These are phyloP conservation scores for Neurospora hispaniola DNA, from an alignment of 495 filamentous ascomycete species.

Conservation along the genomic window DNA sequence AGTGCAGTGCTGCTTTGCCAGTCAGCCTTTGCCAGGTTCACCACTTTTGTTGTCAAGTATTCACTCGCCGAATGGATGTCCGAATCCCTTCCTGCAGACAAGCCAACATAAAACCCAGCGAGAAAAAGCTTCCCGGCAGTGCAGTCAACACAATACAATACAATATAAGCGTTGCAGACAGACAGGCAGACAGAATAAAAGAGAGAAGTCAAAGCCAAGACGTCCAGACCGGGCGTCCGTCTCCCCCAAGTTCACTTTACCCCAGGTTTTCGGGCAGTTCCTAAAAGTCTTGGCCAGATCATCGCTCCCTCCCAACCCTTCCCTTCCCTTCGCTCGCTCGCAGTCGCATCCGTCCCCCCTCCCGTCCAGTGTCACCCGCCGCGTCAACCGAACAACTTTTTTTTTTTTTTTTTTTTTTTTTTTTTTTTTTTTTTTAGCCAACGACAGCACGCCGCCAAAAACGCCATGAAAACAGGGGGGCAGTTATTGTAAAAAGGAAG, in stretches of 20 bases:
- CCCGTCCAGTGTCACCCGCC: neutral
- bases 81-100: too few species aligned
- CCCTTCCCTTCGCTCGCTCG: neutral
- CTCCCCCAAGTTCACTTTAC: neutral
- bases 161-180: too few species aligned
- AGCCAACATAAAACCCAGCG: too few species aligned
- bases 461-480: neutral
- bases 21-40: neutral
- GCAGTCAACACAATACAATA: too few species aligned
- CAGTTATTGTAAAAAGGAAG: too few species aligned
- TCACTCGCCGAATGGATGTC: neutral
- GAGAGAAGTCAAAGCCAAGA: neutral
- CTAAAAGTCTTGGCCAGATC: neutral
- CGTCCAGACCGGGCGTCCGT: neutral
- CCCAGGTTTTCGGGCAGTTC: neutral
- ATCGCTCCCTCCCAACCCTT: neutral
- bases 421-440: neutral
- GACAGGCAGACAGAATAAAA: neutral
- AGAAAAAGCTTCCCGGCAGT: too few species aligned
- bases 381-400: neutral
- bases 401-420: neutral
- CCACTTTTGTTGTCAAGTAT: neutral
- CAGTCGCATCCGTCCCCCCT: neutral
- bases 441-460: neutral
- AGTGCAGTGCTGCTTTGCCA: neutral